These are phyloP conservation scores for Scleroderma citrinum DNA, from an alignment of 768 basidiomycete genomes.

Conservation along the genomic window DNA sequence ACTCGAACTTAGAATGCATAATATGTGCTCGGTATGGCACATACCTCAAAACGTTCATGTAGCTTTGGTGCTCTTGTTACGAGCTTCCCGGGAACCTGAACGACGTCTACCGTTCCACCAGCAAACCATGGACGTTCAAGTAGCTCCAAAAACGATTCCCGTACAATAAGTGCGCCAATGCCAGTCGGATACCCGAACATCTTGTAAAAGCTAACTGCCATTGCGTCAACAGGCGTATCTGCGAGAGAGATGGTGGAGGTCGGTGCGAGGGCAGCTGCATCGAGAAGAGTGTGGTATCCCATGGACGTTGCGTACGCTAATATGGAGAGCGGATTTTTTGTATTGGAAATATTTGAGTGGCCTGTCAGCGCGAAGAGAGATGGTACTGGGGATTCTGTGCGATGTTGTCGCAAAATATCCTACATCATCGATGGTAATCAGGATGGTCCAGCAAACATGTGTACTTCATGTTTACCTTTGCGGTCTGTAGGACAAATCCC, in stretches of 20 bases:
- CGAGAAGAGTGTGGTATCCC: slow-evolving; percentile 72
- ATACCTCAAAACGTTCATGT: slow-evolving; percentile 77
- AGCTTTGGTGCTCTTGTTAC: slow-evolving; percentile 53
- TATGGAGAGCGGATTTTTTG: slow-evolving; percentile 62
- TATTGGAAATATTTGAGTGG: slow-evolving; percentile 78
- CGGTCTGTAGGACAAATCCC: slow-evolving; percentile 51
- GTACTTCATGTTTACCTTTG: slow-evolving; percentile 46
- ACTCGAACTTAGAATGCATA: not conserved
- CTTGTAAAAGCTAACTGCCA: slow-evolving; percentile 84
- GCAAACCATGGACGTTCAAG: slow-evolving; percentile 79
- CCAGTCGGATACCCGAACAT: slow-evolving; percentile 89
- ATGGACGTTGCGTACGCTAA: slow-evolving; percentile 57
- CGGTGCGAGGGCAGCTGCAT: slow-evolving; percentile 77
- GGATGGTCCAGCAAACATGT: slow-evolving; percentile 13
- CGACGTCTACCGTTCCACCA: slow-evolving; percentile 76
- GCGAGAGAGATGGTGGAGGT: slow-evolving; percentile 62
- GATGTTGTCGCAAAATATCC: slow-evolving; percentile 49
- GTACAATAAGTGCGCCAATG: slow-evolving; percentile 72
- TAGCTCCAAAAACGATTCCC: slow-evolving; percentile 55
- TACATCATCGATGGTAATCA: slow-evolving; percentile 21
- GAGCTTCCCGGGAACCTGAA: slow-evolving; percentile 72
- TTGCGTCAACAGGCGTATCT: slow-evolving; percentile 68
- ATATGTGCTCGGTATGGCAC: slow-evolving; percentile 7
- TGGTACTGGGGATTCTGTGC: slow-evolving; percentile 38
- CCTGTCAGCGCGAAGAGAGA: slow-evolving; percentile 72